phyloP scores from a whole-genome alignment of 73 alveolate genomes.

The Tetrahymena borealis region DNA sequence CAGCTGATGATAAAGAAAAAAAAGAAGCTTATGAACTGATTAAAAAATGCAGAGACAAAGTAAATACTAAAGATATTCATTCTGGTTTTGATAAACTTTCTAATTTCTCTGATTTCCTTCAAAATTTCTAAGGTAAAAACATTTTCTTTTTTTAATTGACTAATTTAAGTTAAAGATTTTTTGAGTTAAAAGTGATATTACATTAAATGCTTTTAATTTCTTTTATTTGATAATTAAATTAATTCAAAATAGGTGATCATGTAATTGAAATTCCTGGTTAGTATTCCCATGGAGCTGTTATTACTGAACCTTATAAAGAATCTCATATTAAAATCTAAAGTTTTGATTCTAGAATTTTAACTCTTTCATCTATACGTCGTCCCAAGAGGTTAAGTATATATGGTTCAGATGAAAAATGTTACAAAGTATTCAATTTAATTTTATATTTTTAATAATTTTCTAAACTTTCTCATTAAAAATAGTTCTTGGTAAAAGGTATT shows the following conservation, averaged over 20 bases:
- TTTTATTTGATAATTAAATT: background rate
- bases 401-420: constrained; percentile 96
- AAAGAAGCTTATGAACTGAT: constrained; percentile 36
- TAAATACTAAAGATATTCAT: constrained; percentile 4
- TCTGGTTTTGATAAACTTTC: constrained; percentile 76
- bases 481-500: constrained; percentile 91
- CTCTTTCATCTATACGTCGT: constrained; percentile 85
- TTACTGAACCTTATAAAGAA: constrained; percentile 57
- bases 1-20: constrained; percentile 20
- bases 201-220: background rate
- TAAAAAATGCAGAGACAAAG: constrained; percentile 51
- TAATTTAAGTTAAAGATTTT: background rate
- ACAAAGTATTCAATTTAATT: constrained; percentile 13
- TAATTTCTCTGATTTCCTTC: constrained; percentile 84
- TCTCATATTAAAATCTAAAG: constrained; percentile 79
- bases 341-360: constrained; percentile 76
- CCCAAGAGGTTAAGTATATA: constrained; percentile 91
- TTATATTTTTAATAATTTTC: background rate
- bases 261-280: constrained; percentile 85
- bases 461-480: background rate
- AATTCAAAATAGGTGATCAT: constrained; percentile 44
- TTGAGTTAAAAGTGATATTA: background rate
- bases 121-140: constrained; percentile 67
- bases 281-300: constrained; percentile 48
- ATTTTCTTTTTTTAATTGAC: background rate